Conservation (phyloP, 129 eudicot genomes). For the Centella asiatica region DNA sequence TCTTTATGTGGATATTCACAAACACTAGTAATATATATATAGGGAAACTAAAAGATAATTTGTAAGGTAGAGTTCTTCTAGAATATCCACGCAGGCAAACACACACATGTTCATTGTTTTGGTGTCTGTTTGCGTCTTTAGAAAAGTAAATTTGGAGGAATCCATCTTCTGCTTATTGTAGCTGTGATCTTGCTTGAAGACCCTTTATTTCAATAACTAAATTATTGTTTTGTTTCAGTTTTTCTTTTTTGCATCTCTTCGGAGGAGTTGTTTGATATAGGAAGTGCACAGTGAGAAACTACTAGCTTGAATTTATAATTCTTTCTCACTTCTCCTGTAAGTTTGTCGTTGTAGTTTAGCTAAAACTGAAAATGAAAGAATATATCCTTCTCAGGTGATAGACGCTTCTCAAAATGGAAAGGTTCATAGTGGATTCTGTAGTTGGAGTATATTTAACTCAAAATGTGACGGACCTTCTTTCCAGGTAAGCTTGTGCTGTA, state of each 20-base stretch:
- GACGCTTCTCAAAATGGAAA: conserved; percentile 38
- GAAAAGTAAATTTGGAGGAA: neutral
- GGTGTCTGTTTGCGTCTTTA: neutral
- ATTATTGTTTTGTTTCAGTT: too few relatives aligned
- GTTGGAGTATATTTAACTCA: conserved; percentile 36
- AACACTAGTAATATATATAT: neutral
- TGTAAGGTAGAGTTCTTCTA: neutral
- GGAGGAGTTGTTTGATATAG: too few relatives aligned
- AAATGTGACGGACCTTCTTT: conserved; percentile 17
- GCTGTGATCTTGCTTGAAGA: neutral
- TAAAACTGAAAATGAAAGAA: neutral
- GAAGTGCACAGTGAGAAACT: too few relatives aligned
- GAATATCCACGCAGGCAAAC: neutral
- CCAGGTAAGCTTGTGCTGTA: conserved; percentile 26
- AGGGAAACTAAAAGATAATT: neutral
- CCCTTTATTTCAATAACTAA: neutral
- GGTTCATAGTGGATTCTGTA: conserved; percentile 34
- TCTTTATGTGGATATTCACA: neutral
- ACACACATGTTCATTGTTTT: neutral
- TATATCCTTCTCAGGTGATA: conserved; percentile 25
- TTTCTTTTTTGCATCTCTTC: too few relatives aligned
- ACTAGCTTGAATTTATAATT: neutral
- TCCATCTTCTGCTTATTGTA: neutral
- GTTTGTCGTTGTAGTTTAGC: neutral
- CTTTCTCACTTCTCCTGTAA: neutral